Evolutionary conservation across 1,284 basidiomycete species (phyloP).

Genomic region (Entoloma clypeatum): DNA sequence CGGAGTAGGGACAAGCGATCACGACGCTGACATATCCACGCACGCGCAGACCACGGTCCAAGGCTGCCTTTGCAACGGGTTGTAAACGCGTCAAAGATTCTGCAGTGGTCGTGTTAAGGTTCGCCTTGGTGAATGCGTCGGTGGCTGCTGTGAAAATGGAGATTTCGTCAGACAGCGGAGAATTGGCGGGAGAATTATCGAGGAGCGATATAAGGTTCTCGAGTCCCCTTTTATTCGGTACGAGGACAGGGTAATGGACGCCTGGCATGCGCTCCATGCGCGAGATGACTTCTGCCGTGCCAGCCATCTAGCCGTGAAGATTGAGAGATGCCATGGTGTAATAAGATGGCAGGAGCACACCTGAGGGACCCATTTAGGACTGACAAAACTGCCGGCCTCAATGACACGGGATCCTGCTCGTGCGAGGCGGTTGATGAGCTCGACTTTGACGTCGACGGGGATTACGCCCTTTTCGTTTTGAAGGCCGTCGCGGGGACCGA

Average conservation of each 20-base stretch:
- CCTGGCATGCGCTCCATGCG: conserved; percentile 49
- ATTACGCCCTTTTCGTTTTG: conserved; percentile 87
- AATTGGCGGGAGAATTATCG: conserved; percentile 28
- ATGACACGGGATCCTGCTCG: conserved; percentile 70
- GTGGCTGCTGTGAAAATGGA: conserved; percentile 89
- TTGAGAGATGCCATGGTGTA: conserved; percentile 7
- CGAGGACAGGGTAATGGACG: conserved; percentile 78
- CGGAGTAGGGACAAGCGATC: conserved; percentile 85
- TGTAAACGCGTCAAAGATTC: conserved; percentile 71
- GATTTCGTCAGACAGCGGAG: conserved; percentile 74
- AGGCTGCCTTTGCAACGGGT: conserved; percentile 61
- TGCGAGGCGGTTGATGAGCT: conserved; percentile 76
- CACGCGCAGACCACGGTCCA: conserved; percentile 63
- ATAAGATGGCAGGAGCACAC: conserved; percentile 37
- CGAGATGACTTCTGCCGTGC: conserved; percentile 70
- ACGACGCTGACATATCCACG: conserved; percentile 87
- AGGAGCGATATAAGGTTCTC: conserved; percentile 61
- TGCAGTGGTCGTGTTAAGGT: conserved; percentile 75
- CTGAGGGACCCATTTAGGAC: conserved; percentile 92
- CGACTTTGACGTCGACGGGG: conserved; percentile 72
- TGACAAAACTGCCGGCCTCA: conserved; percentile 91
- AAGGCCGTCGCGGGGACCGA: conserved; percentile 88
- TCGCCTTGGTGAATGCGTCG: conserved; percentile 83
- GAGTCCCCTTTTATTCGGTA: conserved; percentile 82
- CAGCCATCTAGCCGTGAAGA: conserved; percentile 67